Percentiles rank a stretch among this genome's conserved stretches.
These are phyloP conservation scores for Vachellia pachyceras DNA, from an alignment of 306 rosid species.

Conservation along the genomic window DNA sequence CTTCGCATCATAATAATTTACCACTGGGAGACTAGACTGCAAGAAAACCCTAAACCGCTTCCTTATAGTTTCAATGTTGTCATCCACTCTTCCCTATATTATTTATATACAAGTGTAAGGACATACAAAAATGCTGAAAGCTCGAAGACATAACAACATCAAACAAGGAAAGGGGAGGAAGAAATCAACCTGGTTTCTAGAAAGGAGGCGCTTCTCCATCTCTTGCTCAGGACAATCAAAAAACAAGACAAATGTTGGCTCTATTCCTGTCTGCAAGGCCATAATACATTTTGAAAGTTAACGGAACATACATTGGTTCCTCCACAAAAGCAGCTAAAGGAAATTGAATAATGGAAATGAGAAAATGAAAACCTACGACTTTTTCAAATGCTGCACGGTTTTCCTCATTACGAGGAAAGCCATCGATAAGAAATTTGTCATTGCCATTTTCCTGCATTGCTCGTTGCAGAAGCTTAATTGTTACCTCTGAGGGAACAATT, in stretches of 20 bases:
- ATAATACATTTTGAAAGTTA: conserved; percentile 37
- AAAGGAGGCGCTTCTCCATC: conserved; percentile 90
- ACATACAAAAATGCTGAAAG: not conserved
- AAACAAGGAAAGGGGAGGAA: not conserved
- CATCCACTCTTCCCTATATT: conserved; percentile 92
- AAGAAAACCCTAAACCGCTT: conserved; percentile 90
- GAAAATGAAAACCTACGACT: conserved; percentile 58
- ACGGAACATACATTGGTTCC: conserved; percentile 9
- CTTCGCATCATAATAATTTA: conserved; percentile 71
- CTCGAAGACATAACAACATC: not conserved
- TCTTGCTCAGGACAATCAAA: conserved; percentile 89
- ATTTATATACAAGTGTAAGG: conserved; percentile 30
- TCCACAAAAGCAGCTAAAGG: conserved; percentile 11
- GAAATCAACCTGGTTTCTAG: conserved; percentile 78
- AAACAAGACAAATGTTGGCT: conserved; percentile 82
- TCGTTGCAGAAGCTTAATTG: conserved; percentile 84
- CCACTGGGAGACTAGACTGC: conserved; percentile 90
- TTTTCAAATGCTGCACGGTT: conserved; percentile 97
- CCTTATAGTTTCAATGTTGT: conserved; percentile 94
- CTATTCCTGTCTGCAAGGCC: conserved; percentile 81
- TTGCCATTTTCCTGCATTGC: conserved; percentile 82
- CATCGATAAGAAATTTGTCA: conserved; percentile 95
- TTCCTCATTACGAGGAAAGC: conserved; percentile 99
- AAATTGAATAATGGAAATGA: not conserved
- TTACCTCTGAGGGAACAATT: conserved; percentile 96